A percentile compares a stretch with the other conserved stretches of the same genome.
Conservation (phyloP, 257 asterid genomes). For the Solanum chiquidenum region DNA sequence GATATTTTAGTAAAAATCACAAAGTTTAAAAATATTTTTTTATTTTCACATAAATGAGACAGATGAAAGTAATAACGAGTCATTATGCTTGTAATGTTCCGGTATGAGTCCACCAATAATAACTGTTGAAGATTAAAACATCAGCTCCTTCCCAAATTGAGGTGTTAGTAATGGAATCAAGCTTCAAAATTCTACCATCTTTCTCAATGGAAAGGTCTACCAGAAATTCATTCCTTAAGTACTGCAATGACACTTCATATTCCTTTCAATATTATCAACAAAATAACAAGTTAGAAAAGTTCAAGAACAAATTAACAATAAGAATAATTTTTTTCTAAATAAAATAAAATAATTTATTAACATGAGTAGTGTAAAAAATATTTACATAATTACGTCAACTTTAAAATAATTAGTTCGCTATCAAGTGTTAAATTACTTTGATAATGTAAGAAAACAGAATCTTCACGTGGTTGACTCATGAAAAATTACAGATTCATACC, state of each 20-base stretch:
- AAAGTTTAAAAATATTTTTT: too few relatives aligned
- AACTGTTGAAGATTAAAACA: constrained; percentile 48
- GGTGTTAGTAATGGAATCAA: constrained; percentile 32
- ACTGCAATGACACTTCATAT: constrained; percentile 23
- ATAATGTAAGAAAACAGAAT: background rate
- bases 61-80: background rate
- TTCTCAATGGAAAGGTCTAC: constrained; percentile 31
- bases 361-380: too few relatives aligned
- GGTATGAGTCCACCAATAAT: constrained; percentile 71
- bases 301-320: background rate
- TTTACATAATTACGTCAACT: background rate
- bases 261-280: constrained; percentile 14
- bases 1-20: too few relatives aligned
- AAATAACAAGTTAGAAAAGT: background rate
- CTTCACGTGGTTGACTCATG: background rate
- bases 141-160: constrained; percentile 30
- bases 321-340: too few relatives aligned
- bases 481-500: too few relatives aligned
- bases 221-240: constrained; percentile 38
- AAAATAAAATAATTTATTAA: too few relatives aligned
- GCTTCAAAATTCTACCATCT: constrained; percentile 28
- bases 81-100: constrained; percentile 32
- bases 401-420: too few relatives aligned
- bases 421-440: background rate
- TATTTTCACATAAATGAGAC: background rate